Conservation (phyloP, 1,284 basidiomycete genomes). For the Macrocybe sp. region DNA sequence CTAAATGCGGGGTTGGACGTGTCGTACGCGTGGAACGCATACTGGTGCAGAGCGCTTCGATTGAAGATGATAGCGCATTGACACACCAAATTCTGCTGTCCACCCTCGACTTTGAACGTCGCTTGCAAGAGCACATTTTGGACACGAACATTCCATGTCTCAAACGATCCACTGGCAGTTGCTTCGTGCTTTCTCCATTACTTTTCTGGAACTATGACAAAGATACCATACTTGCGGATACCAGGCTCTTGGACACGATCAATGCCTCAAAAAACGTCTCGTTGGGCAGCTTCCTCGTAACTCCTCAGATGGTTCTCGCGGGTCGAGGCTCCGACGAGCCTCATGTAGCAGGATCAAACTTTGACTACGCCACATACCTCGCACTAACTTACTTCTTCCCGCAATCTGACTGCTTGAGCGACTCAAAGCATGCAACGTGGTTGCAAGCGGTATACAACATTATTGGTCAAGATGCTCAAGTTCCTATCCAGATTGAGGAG, state of each 20-base stretch:
- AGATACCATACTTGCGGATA: slow-evolving; percentile 45
- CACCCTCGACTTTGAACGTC: slow-evolving; percentile 58
- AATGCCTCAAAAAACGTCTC: slow-evolving; percentile 47
- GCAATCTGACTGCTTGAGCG: slow-evolving; percentile 62
- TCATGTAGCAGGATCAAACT: slow-evolving; percentile 34
- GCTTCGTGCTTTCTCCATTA: slow-evolving; percentile 68
- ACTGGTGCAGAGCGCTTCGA: slow-evolving; percentile 54
- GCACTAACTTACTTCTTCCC: slow-evolving; percentile 77
- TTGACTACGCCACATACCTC: slow-evolving; percentile 65
- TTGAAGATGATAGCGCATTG: slow-evolving; percentile 51
- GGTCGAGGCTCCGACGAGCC: slow-evolving; percentile 54
- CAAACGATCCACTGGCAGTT: slow-evolving; percentile 41
- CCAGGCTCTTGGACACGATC: slow-evolving; percentile 54
- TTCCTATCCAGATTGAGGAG: slow-evolving; percentile 46
- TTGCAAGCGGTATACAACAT: slow-evolving; percentile 48
- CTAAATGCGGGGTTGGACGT: slow-evolving; percentile 65
- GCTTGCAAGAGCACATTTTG: slow-evolving; percentile 43
- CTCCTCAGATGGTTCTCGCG: slow-evolving; percentile 72
- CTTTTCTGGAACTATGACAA: slow-evolving; percentile 70
- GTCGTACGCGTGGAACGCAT: slow-evolving; percentile 79
- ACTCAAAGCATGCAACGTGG: slow-evolving; percentile 61
- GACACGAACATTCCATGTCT: slow-evolving; percentile 46
- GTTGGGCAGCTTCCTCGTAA: slow-evolving; percentile 55
- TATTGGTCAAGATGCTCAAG: slow-evolving; percentile 36
- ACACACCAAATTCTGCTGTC: slow-evolving; percentile 56